phyloP scores from a whole-genome alignment of 495 filamentous ascomycete species.

The Talaromyces borbonicus region DNA sequence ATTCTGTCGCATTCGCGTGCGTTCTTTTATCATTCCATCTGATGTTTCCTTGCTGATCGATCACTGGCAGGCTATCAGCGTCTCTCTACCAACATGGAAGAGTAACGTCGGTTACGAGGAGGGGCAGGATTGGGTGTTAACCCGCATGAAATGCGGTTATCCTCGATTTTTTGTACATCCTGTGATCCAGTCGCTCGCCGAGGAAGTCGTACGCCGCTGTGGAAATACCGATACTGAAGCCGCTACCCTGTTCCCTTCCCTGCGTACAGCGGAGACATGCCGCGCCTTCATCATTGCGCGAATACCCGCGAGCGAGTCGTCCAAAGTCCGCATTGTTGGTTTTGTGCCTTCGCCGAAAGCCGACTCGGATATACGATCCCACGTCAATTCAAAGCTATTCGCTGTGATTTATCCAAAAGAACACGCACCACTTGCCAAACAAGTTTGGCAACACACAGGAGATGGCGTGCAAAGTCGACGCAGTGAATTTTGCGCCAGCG shows the following conservation, averaged over 20 bases:
- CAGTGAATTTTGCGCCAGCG: constrained; percentile 73
- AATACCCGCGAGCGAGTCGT: constrained; percentile 33
- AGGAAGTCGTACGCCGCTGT: constrained; percentile 52
- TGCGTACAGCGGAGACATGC: constrained; percentile 56
- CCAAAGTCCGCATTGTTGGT: constrained; percentile 53
- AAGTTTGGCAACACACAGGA: constrained; percentile 96
- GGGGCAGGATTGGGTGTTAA: constrained; percentile 74
- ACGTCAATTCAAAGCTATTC: constrained; percentile 47
- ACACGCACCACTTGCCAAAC: constrained; percentile 61
- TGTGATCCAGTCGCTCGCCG: constrained; percentile 63
- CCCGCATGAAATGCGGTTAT: constrained; percentile 83
- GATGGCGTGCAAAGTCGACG: constrained; percentile 87
- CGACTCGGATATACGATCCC: constrained; percentile 12
- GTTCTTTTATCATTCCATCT: constrained; percentile 9
- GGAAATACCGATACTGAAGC: constrained; percentile 49
- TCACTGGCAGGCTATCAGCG: constrained; percentile 72
- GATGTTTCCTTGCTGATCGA: constrained; percentile 13
- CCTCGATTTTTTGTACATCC: constrained; percentile 92
- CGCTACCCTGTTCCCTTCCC: constrained; percentile 74
- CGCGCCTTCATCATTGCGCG: constrained; percentile 56
- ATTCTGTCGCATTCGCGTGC: constrained; percentile 18
- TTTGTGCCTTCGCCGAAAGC: constrained; percentile 45
- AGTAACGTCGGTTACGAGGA: constrained; percentile 90
- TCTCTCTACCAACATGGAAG: constrained; percentile 90
- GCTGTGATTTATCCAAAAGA: constrained; percentile 62